Conservation (phyloP, 1,284 basidiomycete species). For the Ceratobasidium sp. region DNA sequence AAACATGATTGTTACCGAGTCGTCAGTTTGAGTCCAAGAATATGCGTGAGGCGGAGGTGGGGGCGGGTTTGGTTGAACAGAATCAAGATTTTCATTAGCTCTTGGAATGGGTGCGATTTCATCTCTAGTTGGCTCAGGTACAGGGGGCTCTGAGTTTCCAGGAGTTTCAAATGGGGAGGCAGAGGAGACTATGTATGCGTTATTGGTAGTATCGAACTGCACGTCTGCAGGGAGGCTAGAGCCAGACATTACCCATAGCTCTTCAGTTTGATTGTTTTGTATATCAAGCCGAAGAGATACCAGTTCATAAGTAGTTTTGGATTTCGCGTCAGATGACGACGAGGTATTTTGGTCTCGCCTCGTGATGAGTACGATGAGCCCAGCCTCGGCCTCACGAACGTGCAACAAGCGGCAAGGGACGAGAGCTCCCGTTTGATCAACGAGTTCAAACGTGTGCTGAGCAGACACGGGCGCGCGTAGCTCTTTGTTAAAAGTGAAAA, state of each 20-base stretch:
- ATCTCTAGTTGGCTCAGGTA: conserved; percentile 65
- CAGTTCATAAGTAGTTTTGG: not conserved
- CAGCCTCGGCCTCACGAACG: conserved; percentile 52
- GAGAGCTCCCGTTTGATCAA: conserved; percentile 29
- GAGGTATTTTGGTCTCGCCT: conserved; percentile 1
- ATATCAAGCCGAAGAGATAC: conserved; percentile 18
- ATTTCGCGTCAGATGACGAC: conserved; percentile 1
- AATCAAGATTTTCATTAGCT: conserved; percentile 61
- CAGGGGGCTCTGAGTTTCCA: conserved; percentile 48
- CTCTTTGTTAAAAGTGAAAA: conserved; percentile 54
- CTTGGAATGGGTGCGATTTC: conserved; percentile 74
- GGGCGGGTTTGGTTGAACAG: conserved; percentile 6
- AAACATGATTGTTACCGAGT: conserved; percentile 83
- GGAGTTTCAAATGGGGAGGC: conserved; percentile 60
- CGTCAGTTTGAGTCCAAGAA: conserved; percentile 88
- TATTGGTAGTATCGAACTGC: conserved; percentile 57
- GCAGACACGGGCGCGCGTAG: not conserved
- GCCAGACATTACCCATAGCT: conserved; percentile 74
- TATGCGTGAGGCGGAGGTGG: conserved; percentile 67
- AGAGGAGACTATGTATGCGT: conserved; percentile 65
- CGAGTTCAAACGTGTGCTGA: conserved; percentile 14
- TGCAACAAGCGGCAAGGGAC: conserved; percentile 68
- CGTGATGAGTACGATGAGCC: conserved; percentile 9
- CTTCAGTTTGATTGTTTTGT: conserved; percentile 49
- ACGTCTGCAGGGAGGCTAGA: conserved; percentile 72